Conservation (phyloP, 768 basidiomycete genomes). For the Boletus reticuloceps region DNA sequence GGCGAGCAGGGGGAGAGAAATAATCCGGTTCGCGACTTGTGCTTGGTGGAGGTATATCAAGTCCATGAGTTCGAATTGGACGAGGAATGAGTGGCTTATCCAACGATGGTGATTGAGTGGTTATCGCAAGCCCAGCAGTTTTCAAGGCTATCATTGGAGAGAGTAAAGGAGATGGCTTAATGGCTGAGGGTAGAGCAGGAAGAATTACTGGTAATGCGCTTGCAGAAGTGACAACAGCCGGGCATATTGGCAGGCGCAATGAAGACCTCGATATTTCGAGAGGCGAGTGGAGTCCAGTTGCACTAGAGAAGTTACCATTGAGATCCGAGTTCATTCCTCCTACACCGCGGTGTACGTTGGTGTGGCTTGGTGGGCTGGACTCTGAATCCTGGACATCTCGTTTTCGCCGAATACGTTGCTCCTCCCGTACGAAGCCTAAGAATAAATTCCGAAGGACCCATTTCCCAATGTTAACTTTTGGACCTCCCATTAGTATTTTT, state of each 20-base stretch:
- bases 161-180: conserved; percentile 53
- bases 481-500: conserved; percentile 9
- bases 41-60: conserved; percentile 35
- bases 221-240: conserved; percentile 57
- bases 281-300: conserved; percentile 26
- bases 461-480: conserved; percentile 84
- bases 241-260: conserved; percentile 24
- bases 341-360: conserved; percentile 20
- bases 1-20: conserved; percentile 45
- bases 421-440: conserved; percentile 69
- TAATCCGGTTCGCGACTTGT: conserved; percentile 47
- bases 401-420: conserved; percentile 45
- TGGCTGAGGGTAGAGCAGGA: conserved; percentile 44
- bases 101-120: conserved; percentile 43
- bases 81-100: conserved; percentile 32
- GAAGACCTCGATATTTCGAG: conserved; percentile 29
- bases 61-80: conserved; percentile 43
- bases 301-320: conserved; percentile 15
- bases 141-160: conserved; percentile 58
- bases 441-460: conserved; percentile 90
- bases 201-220: conserved; percentile 65
- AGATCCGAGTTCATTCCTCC: conserved; percentile 27
- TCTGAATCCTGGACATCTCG: conserved; percentile 27
- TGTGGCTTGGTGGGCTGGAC: conserved; percentile 14
- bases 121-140: conserved; percentile 31